phyloP scores from a whole-genome alignment of 2,329 filamentous ascomycete genomes.

The Exophiala oligosperma region DNA sequence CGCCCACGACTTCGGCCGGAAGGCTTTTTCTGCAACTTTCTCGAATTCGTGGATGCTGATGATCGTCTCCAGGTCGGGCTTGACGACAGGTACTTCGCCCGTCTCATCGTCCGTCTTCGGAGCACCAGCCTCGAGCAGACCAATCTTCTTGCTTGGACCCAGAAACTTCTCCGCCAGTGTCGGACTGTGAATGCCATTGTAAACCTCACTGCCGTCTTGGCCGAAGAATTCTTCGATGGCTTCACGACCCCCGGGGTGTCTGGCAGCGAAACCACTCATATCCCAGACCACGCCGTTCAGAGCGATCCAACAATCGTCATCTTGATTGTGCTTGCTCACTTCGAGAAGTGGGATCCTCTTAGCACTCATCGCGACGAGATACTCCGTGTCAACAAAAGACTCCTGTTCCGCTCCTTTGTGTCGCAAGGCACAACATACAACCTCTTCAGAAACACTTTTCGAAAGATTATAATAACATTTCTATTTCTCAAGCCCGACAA shows the following conservation, averaged over 20 bases:
- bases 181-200: constrained; percentile 43
- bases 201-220: constrained; percentile 46
- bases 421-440: too few relatives aligned
- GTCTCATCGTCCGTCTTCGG: constrained; percentile 9
- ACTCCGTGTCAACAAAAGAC: too few relatives aligned
- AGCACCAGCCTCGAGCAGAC: constrained; percentile 27
- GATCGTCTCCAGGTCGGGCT: constrained; percentile 22
- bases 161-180: constrained; percentile 25
- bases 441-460: too few relatives aligned
- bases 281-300: constrained; percentile 68
- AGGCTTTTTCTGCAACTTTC: constrained; percentile 15
- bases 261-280: constrained; percentile 62
- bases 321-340: constrained; percentile 44
- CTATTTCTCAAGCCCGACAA: too few relatives aligned
- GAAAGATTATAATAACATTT: too few relatives aligned
- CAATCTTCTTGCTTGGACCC: constrained; percentile 20
- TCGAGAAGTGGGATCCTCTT: constrained; percentile 13
- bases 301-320: constrained; percentile 63
- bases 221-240: constrained; percentile 49
- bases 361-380: not conserved
- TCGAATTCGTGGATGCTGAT: constrained; percentile 28
- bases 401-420: too few relatives aligned
- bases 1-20: constrained; percentile 30
- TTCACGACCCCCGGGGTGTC: constrained; percentile 58
- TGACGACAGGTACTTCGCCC: not conserved